Conservation (phyloP, 2,329 filamentous ascomycete genomes). For the Trichoderma sp. region DNA sequence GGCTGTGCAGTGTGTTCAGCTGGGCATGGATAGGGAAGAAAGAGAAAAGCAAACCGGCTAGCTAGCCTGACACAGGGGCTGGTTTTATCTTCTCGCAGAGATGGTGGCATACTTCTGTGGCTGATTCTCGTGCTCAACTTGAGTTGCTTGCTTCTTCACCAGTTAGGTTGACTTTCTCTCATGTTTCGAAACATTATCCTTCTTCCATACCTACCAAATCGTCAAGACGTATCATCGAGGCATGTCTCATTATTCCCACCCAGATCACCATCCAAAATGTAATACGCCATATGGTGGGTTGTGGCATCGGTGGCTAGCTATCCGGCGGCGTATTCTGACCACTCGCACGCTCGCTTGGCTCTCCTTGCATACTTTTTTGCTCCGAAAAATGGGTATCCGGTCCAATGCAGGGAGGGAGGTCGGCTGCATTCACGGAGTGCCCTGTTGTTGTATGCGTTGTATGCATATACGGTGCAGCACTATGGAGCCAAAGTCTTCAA, state of each 20-base stretch:
- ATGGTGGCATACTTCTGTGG: neutral
- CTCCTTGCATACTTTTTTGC: neutral
- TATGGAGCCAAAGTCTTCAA: neutral
- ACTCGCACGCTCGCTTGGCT: neutral
- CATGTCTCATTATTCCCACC: neutral
- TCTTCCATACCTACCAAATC: neutral
- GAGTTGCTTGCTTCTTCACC: neutral
- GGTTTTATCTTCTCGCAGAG: neutral
- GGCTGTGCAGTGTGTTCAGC: constrained; percentile 9
- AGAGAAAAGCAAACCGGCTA: neutral
- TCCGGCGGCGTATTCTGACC: neutral
- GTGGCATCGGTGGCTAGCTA: neutral
- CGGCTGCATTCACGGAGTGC: neutral
- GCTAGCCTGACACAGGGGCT: neutral
- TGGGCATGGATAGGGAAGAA: constrained; percentile 4
- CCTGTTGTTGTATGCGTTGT: neutral
- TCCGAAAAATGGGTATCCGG: neutral
- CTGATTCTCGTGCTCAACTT: neutral
- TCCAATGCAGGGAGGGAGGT: neutral
- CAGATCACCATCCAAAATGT: neutral
- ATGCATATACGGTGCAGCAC: neutral
- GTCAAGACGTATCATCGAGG: neutral
- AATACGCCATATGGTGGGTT: neutral
- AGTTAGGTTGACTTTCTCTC: neutral
- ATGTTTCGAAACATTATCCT: neutral